Base-by-base conservation (phyloP, 371 early-diverging fungal species). In the Mucor sp. region DNA sequence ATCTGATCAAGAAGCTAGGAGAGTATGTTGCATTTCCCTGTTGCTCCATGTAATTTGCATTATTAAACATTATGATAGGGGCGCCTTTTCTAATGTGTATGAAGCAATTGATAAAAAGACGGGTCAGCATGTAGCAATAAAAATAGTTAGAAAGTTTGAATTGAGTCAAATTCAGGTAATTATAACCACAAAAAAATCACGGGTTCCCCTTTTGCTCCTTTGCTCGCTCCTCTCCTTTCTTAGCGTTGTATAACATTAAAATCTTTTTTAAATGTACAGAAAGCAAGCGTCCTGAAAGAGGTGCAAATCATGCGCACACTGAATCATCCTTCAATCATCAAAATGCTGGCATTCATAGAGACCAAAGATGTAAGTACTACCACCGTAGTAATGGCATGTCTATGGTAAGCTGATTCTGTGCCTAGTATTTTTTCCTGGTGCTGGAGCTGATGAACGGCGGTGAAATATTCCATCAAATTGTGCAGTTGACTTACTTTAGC, bases 371-470 rank as follows among this genome's bases (percentile, higher is more conserved):
- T 76, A 60, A 55, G n/a, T 21, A 56, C 14, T 7, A 33, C 33
- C 27, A 44, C 14, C 27, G 43, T n/a, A n/a, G n/a, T n/a, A 25
- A 14, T 39, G 37, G 28, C 19, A 30, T 0, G 1, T 6, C 0
- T 1, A 15, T 28, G 15, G 2, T 5, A 53, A 25, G 2, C 35
- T 53, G 25, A 48, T 58, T 58, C 19, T 30, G 17, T n/a, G 27
- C 28, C 2, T 60, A 82, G 63, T 72, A 91, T 72, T 94, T 90
- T 72, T 93, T 89, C 65, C 69, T 98, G n/a, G 85, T 95, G 5
- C 84, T 96, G 74, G 97, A 96, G 72, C 84, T 91, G 17, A 91
- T 91, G 48, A 81, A 87, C 43, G 95, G 94, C 43, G 96, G 96
- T 43, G 96, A 96, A 78, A 80, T 96, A 50, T 96, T 94, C 68